Evolutionary conservation across 139 green algal genomes (phyloP), one percentile per base, ranked within the genome.

Genomic region (Spirogloea muscicola): DNA sequence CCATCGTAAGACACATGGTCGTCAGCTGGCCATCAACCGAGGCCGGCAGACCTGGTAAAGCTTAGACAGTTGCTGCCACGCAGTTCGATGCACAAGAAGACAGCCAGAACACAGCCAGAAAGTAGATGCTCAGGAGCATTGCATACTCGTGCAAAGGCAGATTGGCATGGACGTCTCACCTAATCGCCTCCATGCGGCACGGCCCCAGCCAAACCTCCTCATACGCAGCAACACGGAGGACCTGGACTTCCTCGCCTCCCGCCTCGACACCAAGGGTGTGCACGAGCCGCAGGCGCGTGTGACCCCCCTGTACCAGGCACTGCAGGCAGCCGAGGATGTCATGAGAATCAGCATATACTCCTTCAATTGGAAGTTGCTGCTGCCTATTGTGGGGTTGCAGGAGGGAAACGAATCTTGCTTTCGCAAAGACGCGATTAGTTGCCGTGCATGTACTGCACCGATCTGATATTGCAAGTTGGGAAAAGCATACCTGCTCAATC

Each of bases 131-230:
- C n/a, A n/a, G n/a, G n/a, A n/a, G n/a, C n/a, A n/a, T n/a, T n/a
- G n/a, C n/a, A n/a, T n/a, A n/a, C n/a, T n/a, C n/a, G n/a, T n/a
- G n/a, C n/a, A n/a, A n/a, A n/a, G n/a, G n/a, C n/a, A n/a, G n/a
- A n/a, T n/a, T n/a, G n/a, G n/a, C n/a, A n/a, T n/a, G n/a, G n/a
- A 13, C 16, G 55, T 10, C 59, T 34, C 59, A 68, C 59, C 59
- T 68, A 36, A 68, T 68, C 5, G 9, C n/a, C 27, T 5, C 9
- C 59, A 68, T 68, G 27, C 46, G 13, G 59, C 9, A 55, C 3
- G 59, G 59, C 9, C 59, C 59, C 59, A 68, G 43, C 59, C 59
- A 68, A 29, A 51, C 59, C 59, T 68, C 59, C 59, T 68, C 59
- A 37, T 58, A 68, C 4, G 48, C 25, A 10, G 59, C 59, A 29